These are phyloP conservation scores for Coniella vitis DNA, from an alignment of 2,329 filamentous ascomycete genomes.

Conservation along the genomic window DNA sequence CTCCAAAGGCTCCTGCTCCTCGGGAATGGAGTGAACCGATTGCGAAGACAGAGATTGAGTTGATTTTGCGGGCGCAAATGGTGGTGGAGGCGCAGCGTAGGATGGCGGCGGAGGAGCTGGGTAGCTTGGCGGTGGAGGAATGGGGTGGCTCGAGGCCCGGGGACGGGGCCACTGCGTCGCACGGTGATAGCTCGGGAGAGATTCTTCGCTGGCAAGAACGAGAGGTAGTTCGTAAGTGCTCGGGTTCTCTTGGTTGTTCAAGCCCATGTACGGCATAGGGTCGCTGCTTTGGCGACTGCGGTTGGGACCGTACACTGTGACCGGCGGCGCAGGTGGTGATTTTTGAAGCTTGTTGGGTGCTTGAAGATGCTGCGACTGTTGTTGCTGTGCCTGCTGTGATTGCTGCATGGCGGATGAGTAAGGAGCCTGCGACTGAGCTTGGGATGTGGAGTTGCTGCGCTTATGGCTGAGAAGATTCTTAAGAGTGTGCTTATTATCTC, in stretches of 20 bases:
- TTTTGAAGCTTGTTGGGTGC: slow-evolving; percentile 7
- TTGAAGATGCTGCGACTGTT: neutral
- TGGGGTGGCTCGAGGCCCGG: slow-evolving; percentile 7
- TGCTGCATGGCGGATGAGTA: slow-evolving; percentile 9
- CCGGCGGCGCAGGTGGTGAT: neutral
- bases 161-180: slow-evolving; percentile 10
- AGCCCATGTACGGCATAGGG: slow-evolving; percentile 9
- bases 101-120: slow-evolving; percentile 14
- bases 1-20: neutral
- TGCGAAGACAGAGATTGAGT: slow-evolving; percentile 15
- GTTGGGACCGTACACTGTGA: slow-evolving; percentile 5
- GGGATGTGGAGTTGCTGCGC: slow-evolving; percentile 10
- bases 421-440: neutral
- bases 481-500: slow-evolving; percentile 1
- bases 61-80: neutral
- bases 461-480: slow-evolving; percentile 13
- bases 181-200: slow-evolving; percentile 4
- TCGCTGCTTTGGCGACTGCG: slow-evolving; percentile 13
- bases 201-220: slow-evolving; percentile 23
- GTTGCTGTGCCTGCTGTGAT: neutral
- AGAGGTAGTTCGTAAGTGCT: slow-evolving; percentile 18
- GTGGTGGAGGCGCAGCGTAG: slow-evolving; percentile 18
- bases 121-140: slow-evolving; percentile 1
- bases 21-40: neutral
- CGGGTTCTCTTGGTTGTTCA: slow-evolving; percentile 8